These are phyloP conservation scores for Hypoxylon sp. DNA, from an alignment of 2,329 filamentous ascomycete genomes.

Conservation along the genomic window DNA sequence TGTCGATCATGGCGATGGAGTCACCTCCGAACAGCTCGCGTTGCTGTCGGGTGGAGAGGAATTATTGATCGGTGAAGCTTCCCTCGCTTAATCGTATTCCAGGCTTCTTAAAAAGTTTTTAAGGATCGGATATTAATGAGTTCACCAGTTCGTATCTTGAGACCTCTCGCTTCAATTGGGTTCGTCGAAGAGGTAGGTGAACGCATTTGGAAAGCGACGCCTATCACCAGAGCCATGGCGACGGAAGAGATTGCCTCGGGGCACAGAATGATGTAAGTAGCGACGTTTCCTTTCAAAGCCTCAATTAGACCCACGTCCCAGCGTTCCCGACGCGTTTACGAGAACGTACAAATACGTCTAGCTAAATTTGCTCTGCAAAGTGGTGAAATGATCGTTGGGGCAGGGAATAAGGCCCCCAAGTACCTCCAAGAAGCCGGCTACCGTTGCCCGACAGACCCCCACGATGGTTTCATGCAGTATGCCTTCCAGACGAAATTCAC, in stretches of 20 bases:
- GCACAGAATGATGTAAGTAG: constrained; percentile 49
- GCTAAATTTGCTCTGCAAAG: constrained; percentile 9
- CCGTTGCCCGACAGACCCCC: constrained; percentile 47
- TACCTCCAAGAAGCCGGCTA: constrained; percentile 48
- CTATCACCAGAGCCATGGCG: constrained; percentile 49
- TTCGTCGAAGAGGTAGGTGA: constrained; percentile 49
- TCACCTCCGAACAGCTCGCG: constrained; percentile 46
- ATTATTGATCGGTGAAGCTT: constrained; percentile 46
- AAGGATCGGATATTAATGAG: background rate
- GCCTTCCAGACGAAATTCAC: constrained; percentile 50
- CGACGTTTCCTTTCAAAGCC: background rate
- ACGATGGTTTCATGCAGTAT: constrained; percentile 50
- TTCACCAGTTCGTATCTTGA: constrained; percentile 43
- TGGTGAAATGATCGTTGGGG: constrained; percentile 42
- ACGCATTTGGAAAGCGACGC: constrained; percentile 47
- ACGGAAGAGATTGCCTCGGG: constrained; percentile 50
- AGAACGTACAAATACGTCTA: background rate
- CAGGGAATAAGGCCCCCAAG: constrained; percentile 45
- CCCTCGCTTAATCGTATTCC: background rate
- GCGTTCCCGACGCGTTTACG: background rate
- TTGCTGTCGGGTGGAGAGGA: constrained; percentile 47
- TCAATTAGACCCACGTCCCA: background rate
- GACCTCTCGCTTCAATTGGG: constrained; percentile 45
- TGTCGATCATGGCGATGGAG: constrained; percentile 16
- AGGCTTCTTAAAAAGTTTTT: too few species aligned